Evolutionary conservation across 345 rosid genomes (phyloP).

Genomic region (Noccaea caerulescens): DNA sequence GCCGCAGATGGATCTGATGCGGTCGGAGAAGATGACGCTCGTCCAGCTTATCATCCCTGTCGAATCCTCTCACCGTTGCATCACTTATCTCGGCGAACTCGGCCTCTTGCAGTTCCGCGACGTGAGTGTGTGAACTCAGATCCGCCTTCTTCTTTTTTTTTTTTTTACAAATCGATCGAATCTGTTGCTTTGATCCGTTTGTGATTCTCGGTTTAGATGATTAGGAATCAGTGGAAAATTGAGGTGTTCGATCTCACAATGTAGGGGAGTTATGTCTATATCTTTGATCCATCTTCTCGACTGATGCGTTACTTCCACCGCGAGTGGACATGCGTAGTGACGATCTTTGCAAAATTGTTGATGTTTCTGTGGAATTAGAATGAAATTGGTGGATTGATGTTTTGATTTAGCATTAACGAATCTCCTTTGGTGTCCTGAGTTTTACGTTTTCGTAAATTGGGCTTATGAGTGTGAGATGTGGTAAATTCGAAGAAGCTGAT

Average conservation of each 20-base stretch:
- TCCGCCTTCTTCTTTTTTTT: slow-evolving; percentile 43
- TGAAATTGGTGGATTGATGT: slow-evolving; percentile 15
- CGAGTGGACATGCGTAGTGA: slow-evolving; percentile 30
- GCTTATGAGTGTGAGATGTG: slow-evolving; percentile 5
- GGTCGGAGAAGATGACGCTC: slow-evolving; percentile 92
- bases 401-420: slow-evolving; percentile 12
- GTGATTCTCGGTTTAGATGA: slow-evolving; percentile 3
- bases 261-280: slow-evolving; percentile 1
- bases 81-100: slow-evolving; percentile 82
- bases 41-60: slow-evolving; percentile 95
- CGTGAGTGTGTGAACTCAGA: slow-evolving; percentile 59
- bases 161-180: slow-evolving; percentile 10
- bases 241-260: slow-evolving; percentile 30
- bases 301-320: slow-evolving; percentile 24
- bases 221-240: slow-evolving; percentile 14
- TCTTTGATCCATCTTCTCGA: slow-evolving; percentile 22
- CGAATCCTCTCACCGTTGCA: slow-evolving; percentile 86
- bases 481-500: slow-evolving; percentile 26
- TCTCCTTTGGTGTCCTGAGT: background rate
- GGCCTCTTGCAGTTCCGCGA: slow-evolving; percentile 83
- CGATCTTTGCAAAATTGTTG: slow-evolving; percentile 33
- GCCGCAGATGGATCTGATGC: slow-evolving; percentile 97
- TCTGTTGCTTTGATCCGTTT: background rate
- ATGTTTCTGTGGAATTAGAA: slow-evolving; percentile 19
- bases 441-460: background rate